A percentile compares a stretch with the other conserved stretches of the same genome.
Conservation (phyloP, 2,329 filamentous ascomycete genomes). For the Pyrenochaeta sp. region DNA sequence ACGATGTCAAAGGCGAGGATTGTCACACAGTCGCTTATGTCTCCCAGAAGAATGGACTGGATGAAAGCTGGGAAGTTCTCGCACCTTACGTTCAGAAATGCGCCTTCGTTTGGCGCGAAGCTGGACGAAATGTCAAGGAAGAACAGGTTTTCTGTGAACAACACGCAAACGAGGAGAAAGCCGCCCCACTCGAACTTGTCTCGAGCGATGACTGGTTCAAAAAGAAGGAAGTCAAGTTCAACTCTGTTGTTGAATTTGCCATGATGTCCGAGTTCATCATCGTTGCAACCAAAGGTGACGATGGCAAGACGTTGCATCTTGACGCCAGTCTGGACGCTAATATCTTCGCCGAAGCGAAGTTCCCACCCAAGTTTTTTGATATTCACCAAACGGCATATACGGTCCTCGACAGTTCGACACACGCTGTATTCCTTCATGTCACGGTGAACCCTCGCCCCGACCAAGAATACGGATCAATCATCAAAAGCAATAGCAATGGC, state of each 20-base stretch:
- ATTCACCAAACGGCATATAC: conserved; percentile 85
- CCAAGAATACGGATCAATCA: conserved; percentile 80
- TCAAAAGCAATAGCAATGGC: conserved; percentile 99
- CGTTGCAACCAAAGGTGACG: conserved; percentile 74
- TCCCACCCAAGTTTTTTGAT: conserved; percentile 84
- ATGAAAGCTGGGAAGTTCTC: conserved; percentile 72
- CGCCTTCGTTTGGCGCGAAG: conserved; percentile 79
- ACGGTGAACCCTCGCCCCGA: conserved; percentile 72
- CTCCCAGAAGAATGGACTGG: conserved; percentile 76
- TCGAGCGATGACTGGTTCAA: conserved; percentile 83
- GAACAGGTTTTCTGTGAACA: conserved; percentile 72
- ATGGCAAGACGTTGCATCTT: conserved; percentile 73
- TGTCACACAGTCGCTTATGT: conserved; percentile 80
- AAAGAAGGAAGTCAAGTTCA: conserved; percentile 67
- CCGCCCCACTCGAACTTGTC: conserved; percentile 72
- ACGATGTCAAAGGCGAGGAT: conserved; percentile 56
- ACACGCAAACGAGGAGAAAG: conserved; percentile 67
- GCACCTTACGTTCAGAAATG: conserved; percentile 79
- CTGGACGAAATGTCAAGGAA: conserved; percentile 62
- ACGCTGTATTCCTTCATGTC: conserved; percentile 93
- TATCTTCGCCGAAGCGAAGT: conserved; percentile 81
- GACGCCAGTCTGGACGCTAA: conserved; percentile 85
- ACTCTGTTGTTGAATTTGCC: conserved; percentile 82
- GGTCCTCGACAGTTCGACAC: conserved; percentile 91
- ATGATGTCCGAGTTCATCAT: conserved; percentile 98